Conservation (phyloP, 2,329 filamentous ascomycete species). For the Fusarium sp. region DNA sequence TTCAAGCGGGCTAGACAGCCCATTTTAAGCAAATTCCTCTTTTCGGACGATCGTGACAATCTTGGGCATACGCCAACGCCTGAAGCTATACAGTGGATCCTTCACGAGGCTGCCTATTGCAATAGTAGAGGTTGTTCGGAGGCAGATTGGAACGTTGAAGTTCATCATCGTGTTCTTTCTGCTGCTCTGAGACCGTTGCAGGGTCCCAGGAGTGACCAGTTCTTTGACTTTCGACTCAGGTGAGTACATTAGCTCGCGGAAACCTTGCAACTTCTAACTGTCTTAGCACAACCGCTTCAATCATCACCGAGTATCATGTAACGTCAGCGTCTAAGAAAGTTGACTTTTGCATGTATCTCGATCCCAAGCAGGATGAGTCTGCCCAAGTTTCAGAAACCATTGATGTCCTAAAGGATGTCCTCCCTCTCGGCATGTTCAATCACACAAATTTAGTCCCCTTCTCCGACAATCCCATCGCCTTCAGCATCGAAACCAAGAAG, state of each 20-base stretch:
- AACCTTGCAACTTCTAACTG: not conserved
- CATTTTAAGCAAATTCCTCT: not conserved
- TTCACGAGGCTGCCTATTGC: not conserved
- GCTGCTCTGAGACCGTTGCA: not conserved
- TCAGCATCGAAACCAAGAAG: not conserved
- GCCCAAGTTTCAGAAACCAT: not conserved
- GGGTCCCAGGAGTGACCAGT: not conserved
- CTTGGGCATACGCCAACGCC: not conserved
- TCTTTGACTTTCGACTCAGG: not conserved
- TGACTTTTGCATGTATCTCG: not conserved
- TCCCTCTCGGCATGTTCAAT: not conserved
- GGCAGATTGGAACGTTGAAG: not conserved
- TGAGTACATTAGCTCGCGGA: accelerated
- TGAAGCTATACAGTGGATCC: not conserved
- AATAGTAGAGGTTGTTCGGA: not conserved
- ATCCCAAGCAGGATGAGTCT: not conserved
- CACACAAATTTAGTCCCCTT: not conserved
- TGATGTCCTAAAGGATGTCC: not conserved
- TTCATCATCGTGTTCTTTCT: not conserved
- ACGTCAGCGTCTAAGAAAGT: not conserved
- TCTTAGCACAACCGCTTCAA: not conserved
- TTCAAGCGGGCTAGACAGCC: constrained; percentile 11
- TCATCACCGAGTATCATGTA: not conserved
- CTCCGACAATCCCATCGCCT: not conserved
- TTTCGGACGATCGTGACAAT: not conserved